These are phyloP conservation scores for Pezizomycotina sp. DNA, from an alignment of 2,329 filamentous ascomycete species.

Conservation along the genomic window DNA sequence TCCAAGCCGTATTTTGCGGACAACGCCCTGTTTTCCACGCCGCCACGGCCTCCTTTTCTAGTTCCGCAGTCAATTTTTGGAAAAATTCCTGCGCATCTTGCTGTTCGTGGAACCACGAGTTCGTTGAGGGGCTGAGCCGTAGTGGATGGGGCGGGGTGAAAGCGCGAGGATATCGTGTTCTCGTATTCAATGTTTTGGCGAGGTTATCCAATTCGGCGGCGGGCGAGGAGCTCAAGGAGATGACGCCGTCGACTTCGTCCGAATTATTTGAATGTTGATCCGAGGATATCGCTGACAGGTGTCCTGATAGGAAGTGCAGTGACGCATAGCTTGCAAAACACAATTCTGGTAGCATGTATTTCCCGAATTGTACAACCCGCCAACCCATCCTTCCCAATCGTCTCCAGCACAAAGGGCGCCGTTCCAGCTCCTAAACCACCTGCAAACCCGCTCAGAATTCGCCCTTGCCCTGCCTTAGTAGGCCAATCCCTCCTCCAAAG, in stretches of 20 bases:
- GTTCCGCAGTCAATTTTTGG: slow-evolving; percentile 68
- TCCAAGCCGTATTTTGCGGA: slow-evolving; percentile 19
- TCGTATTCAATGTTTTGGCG: slow-evolving; percentile 14
- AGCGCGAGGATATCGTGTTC: slow-evolving; percentile 20
- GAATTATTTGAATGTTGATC: too few relatives aligned
- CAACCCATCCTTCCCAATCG: slow-evolving; percentile 10
- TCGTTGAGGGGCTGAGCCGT: slow-evolving; percentile 63
- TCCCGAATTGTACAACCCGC: slow-evolving; percentile 72
- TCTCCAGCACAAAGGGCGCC: background rate
- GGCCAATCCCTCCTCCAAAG: slow-evolving; percentile 8
- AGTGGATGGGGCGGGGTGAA: slow-evolving; percentile 37
- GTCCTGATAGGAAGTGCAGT: slow-evolving; percentile 50
- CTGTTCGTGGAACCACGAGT: slow-evolving; percentile 87
- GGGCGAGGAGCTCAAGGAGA: too few relatives aligned
- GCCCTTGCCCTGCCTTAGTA: slow-evolving; percentile 10
- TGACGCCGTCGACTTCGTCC: slow-evolving; percentile 18
- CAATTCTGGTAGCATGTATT: slow-evolving; percentile 98
- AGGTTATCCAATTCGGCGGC: slow-evolving; percentile 9
- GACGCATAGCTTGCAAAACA: slow-evolving; percentile 72
- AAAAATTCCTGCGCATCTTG: slow-evolving; percentile 98
- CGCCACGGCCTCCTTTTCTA: slow-evolving; percentile 58
- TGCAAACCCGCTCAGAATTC: slow-evolving; percentile 13
- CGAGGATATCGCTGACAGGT: slow-evolving; percentile 40
- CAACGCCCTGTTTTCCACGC: slow-evolving; percentile 30
- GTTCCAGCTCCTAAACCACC: slow-evolving; percentile 2